Conservation (phyloP, 148 eudicot genomes). For the Euryodendron excelsum region DNA sequence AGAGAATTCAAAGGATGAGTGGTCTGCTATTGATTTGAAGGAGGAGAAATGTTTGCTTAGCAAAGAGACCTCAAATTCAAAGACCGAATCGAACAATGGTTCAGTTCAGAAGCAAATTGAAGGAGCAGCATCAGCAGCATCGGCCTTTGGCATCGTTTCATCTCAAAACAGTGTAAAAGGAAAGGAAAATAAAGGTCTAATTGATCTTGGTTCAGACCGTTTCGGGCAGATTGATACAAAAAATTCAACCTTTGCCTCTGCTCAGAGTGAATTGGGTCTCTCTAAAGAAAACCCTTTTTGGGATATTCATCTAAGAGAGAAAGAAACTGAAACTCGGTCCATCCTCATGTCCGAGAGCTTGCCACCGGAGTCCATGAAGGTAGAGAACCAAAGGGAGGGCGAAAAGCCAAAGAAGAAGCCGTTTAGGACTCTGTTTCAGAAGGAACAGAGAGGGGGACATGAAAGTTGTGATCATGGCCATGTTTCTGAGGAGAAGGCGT, state of each 20-base stretch:
- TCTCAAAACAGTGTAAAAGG: slow-evolving; percentile 35
- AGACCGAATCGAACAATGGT: slow-evolving; percentile 36
- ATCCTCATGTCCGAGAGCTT: slow-evolving; percentile 58
- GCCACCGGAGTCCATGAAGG: slow-evolving; percentile 26
- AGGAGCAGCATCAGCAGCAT: slow-evolving; percentile 54
- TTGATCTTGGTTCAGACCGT: slow-evolving; percentile 29
- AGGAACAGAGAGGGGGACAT: slow-evolving; percentile 18
- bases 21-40: slow-evolving; percentile 78
- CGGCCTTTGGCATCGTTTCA: slow-evolving; percentile 47
- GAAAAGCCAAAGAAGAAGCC: slow-evolving; percentile 43
- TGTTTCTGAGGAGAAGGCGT: slow-evolving; percentile 30
- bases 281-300: slow-evolving; percentile 66
- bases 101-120: slow-evolving; percentile 49
- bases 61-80: slow-evolving; percentile 37
- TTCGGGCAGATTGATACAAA: slow-evolving; percentile 11
- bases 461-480: slow-evolving; percentile 7
- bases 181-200: slow-evolving; percentile 43
- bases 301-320: slow-evolving; percentile 29
- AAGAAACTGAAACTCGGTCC: slow-evolving; percentile 35
- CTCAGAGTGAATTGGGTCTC: slow-evolving; percentile 26
- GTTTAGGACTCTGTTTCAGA: slow-evolving; percentile 36
- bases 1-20: slow-evolving; percentile 42
- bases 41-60: slow-evolving; percentile 42
- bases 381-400: slow-evolving; percentile 21
- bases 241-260: neutral